A percentile compares a stretch with the other conserved stretches of the same genome.
These are phyloP conservation scores for Salix udensis DNA, from an alignment of 345 rosid genomes.

Conservation along the genomic window DNA sequence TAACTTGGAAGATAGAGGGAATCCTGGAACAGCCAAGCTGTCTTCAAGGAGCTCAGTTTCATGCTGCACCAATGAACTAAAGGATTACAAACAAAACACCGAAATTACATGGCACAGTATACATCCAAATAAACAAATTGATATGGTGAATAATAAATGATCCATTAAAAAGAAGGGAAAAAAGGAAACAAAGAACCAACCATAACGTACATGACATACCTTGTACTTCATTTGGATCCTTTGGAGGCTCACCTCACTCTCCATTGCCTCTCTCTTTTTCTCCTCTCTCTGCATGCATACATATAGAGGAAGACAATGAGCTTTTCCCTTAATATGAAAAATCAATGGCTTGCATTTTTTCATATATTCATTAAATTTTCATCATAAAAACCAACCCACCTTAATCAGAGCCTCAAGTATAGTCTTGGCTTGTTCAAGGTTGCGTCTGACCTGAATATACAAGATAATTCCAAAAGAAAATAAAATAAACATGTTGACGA, in stretches of 20 bases:
- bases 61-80: slow-evolving; percentile 39
- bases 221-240: slow-evolving; percentile 84
- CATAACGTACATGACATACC: slow-evolving; percentile 34
- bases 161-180: not conserved
- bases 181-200: not conserved
- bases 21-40: slow-evolving; percentile 66
- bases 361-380: not conserved
- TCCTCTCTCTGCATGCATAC: slow-evolving; percentile 73
- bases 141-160: not conserved
- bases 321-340: not conserved
- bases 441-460: slow-evolving; percentile 82
- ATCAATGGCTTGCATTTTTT: not conserved
- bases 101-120: not conserved
- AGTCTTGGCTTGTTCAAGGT: slow-evolving; percentile 90
- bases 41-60: slow-evolving; percentile 87
- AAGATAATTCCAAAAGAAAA: slow-evolving; percentile 9
- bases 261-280: slow-evolving; percentile 85
- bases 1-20: slow-evolving; percentile 57
- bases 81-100: not conserved
- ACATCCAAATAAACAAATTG: not conserved
- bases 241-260: slow-evolving; percentile 82
- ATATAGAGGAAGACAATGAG: slow-evolving; percentile 15
- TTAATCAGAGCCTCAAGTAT: slow-evolving; percentile 83
- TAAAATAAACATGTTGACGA: not conserved
- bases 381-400: slow-evolving; percentile 39